Conservation (phyloP, 129 eudicot genomes). For the Tagetes patula region DNA sequence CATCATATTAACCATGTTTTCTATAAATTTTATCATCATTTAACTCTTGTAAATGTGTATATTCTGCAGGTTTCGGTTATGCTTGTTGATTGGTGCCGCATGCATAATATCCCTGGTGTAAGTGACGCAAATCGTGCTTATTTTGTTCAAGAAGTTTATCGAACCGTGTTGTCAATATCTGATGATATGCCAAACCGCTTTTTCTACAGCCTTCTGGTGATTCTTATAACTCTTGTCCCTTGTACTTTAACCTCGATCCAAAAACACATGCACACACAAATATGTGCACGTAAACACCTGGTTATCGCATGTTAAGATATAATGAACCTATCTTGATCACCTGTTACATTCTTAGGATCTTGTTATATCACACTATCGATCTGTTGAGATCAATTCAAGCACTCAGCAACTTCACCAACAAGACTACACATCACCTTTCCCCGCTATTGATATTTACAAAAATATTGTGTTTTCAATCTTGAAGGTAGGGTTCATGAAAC, state of each 20-base stretch:
- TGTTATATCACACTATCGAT: slow-evolving; percentile 57
- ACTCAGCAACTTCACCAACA: slow-evolving; percentile 43
- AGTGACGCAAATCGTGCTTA: slow-evolving; percentile 52
- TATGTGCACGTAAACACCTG: neutral
- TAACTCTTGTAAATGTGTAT: neutral
- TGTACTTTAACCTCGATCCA: neutral
- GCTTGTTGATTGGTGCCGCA: slow-evolving; percentile 59
- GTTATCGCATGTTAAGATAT: neutral
- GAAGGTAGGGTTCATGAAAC: slow-evolving; percentile 45
- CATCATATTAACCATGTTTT: no score
- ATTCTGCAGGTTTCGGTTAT: slow-evolving; percentile 46
- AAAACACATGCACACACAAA: neutral
- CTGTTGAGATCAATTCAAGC: slow-evolving; percentile 38
- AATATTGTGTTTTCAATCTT: slow-evolving; percentile 57
- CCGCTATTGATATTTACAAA: slow-evolving; percentile 73
- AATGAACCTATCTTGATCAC: neutral
- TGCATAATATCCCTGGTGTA: slow-evolving; percentile 56
- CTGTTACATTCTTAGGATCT: slow-evolving; percentile 43
- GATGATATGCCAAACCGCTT: slow-evolving; percentile 58
- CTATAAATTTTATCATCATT: neutral
- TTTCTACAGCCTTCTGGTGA: slow-evolving; percentile 59
- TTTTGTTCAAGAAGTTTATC: slow-evolving; percentile 45
- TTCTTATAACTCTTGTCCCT: slow-evolving; percentile 4
- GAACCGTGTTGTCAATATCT: slow-evolving; percentile 52
- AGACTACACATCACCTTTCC: slow-evolving; percentile 47